Evolutionary conservation across 495 filamentous ascomycete species (phyloP).

Genomic region (Penicillium egyptiacum): DNA sequence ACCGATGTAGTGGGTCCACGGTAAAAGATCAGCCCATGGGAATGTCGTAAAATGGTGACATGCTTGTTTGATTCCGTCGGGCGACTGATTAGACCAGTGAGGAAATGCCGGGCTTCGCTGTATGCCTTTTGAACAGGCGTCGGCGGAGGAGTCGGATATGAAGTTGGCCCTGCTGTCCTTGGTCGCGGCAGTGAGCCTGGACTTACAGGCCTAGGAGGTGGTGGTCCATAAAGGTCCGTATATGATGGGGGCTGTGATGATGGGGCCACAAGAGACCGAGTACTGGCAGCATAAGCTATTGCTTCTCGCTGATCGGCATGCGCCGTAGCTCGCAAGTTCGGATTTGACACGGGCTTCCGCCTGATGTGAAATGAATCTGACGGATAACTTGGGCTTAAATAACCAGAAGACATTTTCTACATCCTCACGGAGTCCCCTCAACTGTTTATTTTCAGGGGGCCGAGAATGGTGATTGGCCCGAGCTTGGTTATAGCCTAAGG

Average conservation of each 20-base stretch:
- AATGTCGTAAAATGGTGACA: slow-evolving; percentile 66
- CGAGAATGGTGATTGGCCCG: slow-evolving; percentile 6
- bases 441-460: background rate
- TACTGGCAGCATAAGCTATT: slow-evolving; percentile 12
- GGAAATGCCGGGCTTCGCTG: slow-evolving; percentile 59
- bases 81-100: slow-evolving; percentile 61
- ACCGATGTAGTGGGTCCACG: slow-evolving; percentile 62
- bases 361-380: slow-evolving; percentile 21
- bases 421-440: background rate
- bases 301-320: slow-evolving; percentile 14
- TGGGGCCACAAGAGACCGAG: slow-evolving; percentile 16
- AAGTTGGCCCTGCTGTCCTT: slow-evolving; percentile 19
- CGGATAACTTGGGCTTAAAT: slow-evolving; percentile 16
- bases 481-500: slow-evolving; percentile 2
- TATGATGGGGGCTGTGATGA: slow-evolving; percentile 26
- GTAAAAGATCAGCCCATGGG: slow-evolving; percentile 61
- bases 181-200: slow-evolving; percentile 11
- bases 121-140: slow-evolving; percentile 43
- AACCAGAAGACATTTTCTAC: slow-evolving; percentile 20
- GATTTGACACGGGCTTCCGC: slow-evolving; percentile 32
- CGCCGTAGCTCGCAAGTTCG: slow-evolving; percentile 27
- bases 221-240: slow-evolving; percentile 23
- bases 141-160: slow-evolving; percentile 9
- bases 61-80: slow-evolving; percentile 65
- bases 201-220: slow-evolving; percentile 2